A percentile compares a stretch with the other conserved stretches of the same genome.
Conservation (phyloP, 495 filamentous ascomycete genomes). For the Neurospora sp. region DNA sequence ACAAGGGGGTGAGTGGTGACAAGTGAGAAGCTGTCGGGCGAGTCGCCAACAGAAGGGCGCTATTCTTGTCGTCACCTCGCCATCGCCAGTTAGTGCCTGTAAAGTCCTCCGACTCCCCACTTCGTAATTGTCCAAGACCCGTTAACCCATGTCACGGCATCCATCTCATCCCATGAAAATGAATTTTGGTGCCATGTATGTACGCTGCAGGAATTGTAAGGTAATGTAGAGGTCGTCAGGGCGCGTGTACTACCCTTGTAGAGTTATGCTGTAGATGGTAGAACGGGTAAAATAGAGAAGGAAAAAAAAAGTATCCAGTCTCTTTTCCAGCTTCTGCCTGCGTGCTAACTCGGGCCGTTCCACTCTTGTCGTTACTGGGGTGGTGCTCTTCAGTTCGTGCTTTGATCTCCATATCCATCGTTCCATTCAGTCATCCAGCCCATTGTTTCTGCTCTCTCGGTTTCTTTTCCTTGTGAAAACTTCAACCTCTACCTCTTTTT, state of each 20-base stretch:
- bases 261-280: neutral
- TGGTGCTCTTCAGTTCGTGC: neutral
- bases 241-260: neutral
- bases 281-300: neutral
- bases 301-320: neutral
- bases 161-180: neutral
- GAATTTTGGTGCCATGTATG: neutral
- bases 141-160: neutral
- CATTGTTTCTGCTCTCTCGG: neutral
- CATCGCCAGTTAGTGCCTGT: conserved; percentile 14
- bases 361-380: neutral
- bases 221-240: neutral
- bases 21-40: neutral
- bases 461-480: neutral
- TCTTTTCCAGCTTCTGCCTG: neutral
- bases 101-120: conserved; percentile 11
- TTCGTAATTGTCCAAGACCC: conserved; percentile 21
- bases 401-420: neutral
- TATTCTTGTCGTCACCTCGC: conserved; percentile 15
- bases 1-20: neutral
- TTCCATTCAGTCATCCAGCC: neutral
- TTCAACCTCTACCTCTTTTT: neutral
- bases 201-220: neutral
- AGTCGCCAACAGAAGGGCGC: conserved; percentile 8
- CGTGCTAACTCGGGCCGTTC: neutral